phyloP scores from a whole-genome alignment of 23 red algal species.

The Gracilariopsis chorda region DNA sequence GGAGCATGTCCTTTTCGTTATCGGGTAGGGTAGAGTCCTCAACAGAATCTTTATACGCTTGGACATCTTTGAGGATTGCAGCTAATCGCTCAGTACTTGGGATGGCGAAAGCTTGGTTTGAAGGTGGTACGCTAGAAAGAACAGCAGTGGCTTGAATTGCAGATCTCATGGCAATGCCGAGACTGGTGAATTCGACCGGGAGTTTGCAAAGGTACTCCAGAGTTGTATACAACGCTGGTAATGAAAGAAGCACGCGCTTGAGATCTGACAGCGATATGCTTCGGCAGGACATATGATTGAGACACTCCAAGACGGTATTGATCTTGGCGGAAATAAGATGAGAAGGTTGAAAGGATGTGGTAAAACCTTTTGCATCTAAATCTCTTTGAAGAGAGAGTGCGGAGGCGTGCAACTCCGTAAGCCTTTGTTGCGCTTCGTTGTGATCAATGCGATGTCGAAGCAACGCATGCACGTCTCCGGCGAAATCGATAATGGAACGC shows the following conservation, averaged over 20 bases:
- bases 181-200: background rate
- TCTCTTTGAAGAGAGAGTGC: background rate
- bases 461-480: background rate
- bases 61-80: slow-evolving; percentile 1
- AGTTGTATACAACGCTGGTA: background rate
- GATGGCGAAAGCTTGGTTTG: background rate
- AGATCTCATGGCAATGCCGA: background rate
- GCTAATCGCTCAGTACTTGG: background rate
- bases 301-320: background rate
- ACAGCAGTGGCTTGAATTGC: background rate
- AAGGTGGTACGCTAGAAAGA: background rate
- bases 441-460: background rate
- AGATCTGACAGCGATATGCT: background rate
- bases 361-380: background rate
- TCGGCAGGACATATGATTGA: background rate
- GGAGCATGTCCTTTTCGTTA: slow-evolving; percentile 5
- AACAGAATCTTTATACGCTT: slow-evolving; percentile 19
- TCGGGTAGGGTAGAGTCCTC: slow-evolving; percentile 4
- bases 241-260: slow-evolving; percentile 12
- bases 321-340: background rate
- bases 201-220: slow-evolving; percentile 9
- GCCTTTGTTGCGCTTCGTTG: background rate
- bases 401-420: background rate
- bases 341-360: slow-evolving; percentile 1
- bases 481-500: background rate